A percentile compares a stretch with the other conserved stretches of the same genome.
Evolutionary conservation across 2,329 filamentous ascomycete species (phyloP).

Genomic region (Thermothelomyces thermophilus): DNA sequence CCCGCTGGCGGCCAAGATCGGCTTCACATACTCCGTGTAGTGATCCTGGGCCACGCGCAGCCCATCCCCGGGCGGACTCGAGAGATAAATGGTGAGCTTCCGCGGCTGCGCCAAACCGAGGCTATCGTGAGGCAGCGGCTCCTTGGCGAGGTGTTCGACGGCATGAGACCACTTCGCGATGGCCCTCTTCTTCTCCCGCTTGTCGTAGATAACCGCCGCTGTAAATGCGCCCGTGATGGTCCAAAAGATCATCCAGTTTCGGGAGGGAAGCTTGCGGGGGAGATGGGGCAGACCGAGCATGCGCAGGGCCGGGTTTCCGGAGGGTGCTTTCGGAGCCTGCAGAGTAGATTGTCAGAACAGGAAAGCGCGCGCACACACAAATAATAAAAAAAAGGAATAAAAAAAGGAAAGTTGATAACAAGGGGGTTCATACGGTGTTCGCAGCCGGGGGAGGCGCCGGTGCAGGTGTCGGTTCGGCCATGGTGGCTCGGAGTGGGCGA

Average conservation of each 20-base stretch:
- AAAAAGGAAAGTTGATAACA: background rate
- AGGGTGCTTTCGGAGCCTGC: conserved; percentile 21
- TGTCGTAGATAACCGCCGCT: conserved; percentile 82
- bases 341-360: conserved; percentile 5
- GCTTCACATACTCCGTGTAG: conserved; percentile 94
- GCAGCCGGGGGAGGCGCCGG: conserved; percentile 12
- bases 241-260: conserved; percentile 97
- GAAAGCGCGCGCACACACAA: no score
- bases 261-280: conserved; percentile 77
- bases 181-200: conserved; percentile 76
- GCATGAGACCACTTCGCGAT: conserved; percentile 81
- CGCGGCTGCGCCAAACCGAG: conserved; percentile 60
- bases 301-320: conserved; percentile 63
- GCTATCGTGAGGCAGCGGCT: conserved; percentile 54
- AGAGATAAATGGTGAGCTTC: conserved; percentile 77
- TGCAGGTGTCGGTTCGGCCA: conserved; percentile 22
- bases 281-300: conserved; percentile 83
- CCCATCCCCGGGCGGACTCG: conserved; percentile 80
- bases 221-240: conserved; percentile 70
- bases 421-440: conserved; percentile 12
- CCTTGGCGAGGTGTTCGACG: conserved; percentile 76
- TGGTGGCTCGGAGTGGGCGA: conserved; percentile 12
- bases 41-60: conserved; percentile 83
- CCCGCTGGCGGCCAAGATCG: conserved; percentile 79
- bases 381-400: background rate